Conservation (phyloP, 176 grass and related monocot genomes). For the Carex cristatella region DNA sequence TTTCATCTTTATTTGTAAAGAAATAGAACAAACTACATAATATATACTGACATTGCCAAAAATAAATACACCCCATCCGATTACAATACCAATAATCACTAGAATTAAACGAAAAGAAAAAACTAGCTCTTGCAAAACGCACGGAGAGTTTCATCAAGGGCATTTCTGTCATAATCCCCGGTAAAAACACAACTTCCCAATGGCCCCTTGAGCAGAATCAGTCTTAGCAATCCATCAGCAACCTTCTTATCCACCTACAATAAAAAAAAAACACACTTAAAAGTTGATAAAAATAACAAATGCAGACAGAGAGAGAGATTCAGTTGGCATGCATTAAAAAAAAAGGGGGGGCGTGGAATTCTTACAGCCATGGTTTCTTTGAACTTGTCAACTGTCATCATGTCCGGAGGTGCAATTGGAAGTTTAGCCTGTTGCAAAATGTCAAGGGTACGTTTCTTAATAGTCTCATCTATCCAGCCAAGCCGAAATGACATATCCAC, state of each 20-base stretch:
- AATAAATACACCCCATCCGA: background rate
- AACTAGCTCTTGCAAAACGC: conserved; percentile 69
- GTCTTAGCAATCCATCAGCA: conserved; percentile 86
- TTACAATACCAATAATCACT: background rate
- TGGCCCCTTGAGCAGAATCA: conserved; percentile 85
- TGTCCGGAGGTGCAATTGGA: conserved; percentile 63
- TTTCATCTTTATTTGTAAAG: background rate
- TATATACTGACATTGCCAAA: background rate
- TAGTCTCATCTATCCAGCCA: conserved; percentile 85
- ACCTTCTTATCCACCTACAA: conserved; percentile 99
- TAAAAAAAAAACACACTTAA: background rate
- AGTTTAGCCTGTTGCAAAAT: conserved; percentile 78
- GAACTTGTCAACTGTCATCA: conserved; percentile 89
- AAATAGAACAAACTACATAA: background rate
- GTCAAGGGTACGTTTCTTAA: conserved; percentile 40
- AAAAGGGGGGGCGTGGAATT: background rate
- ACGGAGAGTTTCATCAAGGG: conserved; percentile 72
- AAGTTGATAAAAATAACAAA: background rate
- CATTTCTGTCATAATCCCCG: conserved; percentile 72
- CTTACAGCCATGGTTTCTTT: conserved; percentile 86
- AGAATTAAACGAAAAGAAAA: background rate
- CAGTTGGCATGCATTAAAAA: too few relatives aligned
- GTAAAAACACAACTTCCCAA: conserved; percentile 88
- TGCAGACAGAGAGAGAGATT: background rate
- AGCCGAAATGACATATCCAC: conserved; percentile 84